Evolutionary conservation across 495 filamentous ascomycete genomes (phyloP), one percentile per base, ranked within the genome.

Genomic region (Viridothelium virens): DNA sequence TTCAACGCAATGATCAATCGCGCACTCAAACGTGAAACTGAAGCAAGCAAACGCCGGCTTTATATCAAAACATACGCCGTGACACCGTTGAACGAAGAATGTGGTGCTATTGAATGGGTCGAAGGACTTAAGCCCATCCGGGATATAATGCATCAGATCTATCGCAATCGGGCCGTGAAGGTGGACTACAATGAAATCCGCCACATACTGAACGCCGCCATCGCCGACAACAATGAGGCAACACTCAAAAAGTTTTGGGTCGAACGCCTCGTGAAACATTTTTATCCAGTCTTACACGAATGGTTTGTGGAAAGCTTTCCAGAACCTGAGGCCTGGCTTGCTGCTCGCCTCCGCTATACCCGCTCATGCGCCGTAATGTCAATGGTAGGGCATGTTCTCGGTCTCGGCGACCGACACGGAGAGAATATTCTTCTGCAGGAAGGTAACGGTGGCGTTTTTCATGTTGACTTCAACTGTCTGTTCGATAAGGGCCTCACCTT

Each of bases 381-480:
- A n/a, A 99, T 99, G 93, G 94, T 97, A 9, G 94, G 94, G 65
- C 97, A 99, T 73, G 96, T 99, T 72, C 88, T 99, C 50, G 94
- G 92, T 16, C 84, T 99, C 3, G 94, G 94, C 46, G 94, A 99
- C 74, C 91, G 94, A n/a, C 94, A 99, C 76, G 92, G 92, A 64
- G 94, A 97, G 77, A 99, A 99, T 75, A 90, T 99, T 62, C 83
- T 96, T 41, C 90, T 97, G 61, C 92, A 97, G 75, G 91, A 96
- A 82, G 87, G 88, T 44, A 95, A 91, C 68, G 94, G 95, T 56
- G 95, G 96, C 64, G 86, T 95, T 34, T 86, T 97, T 72, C 94
- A 99, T 77, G 94, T 99, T 62, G 94, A 99, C 78, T 99, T 99
- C 83, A 99, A 99, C 78, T 99, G 94, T 77, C 88, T 99, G 31